Evolutionary conservation across 1,284 basidiomycete species (phyloP).

Genomic region (Melampsora americana): DNA sequence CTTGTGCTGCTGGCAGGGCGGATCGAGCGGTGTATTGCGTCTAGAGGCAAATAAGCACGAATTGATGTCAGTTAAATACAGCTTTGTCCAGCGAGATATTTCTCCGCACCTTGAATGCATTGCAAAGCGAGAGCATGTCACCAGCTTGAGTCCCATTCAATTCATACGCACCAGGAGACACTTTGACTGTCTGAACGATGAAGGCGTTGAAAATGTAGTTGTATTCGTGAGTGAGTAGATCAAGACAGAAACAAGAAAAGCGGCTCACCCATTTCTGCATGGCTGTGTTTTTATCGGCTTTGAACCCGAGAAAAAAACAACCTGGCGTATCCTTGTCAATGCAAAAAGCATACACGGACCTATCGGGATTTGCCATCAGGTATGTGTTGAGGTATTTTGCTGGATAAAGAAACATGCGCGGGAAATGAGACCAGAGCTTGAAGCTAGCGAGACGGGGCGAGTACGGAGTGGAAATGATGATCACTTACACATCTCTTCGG

Average conservation of each 20-base stretch:
- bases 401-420: slow-evolving; percentile 52
- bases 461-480: not conserved
- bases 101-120: slow-evolving; percentile 82
- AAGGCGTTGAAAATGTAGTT: slow-evolving; percentile 12
- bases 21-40: slow-evolving; percentile 44
- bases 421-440: slow-evolving; percentile 7
- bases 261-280: slow-evolving; percentile 77
- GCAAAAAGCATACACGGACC: slow-evolving; percentile 93
- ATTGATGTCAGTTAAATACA: too few relatives aligned
- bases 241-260: not conserved
- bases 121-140: slow-evolving; percentile 84
- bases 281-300: slow-evolving; percentile 74
- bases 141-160: slow-evolving; percentile 81
- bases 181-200: slow-evolving; percentile 40
- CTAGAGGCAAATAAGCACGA: slow-evolving; percentile 7
- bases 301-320: slow-evolving; percentile 88
- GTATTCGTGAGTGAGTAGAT: not conserved
- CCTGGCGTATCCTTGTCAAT: slow-evolving; percentile 85
- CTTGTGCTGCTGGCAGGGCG: slow-evolving; percentile 24
- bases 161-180: slow-evolving; percentile 55
- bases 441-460: not conserved
- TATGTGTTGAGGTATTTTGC: slow-evolving; percentile 85
- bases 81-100: not conserved
- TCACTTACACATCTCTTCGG: slow-evolving; percentile 79
- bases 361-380: slow-evolving; percentile 85